A percentile compares a stretch with the other conserved stretches of the same genome.
These are phyloP conservation scores for Suillus paluster DNA, from an alignment of 768 basidiomycete genomes.

Conservation along the genomic window DNA sequence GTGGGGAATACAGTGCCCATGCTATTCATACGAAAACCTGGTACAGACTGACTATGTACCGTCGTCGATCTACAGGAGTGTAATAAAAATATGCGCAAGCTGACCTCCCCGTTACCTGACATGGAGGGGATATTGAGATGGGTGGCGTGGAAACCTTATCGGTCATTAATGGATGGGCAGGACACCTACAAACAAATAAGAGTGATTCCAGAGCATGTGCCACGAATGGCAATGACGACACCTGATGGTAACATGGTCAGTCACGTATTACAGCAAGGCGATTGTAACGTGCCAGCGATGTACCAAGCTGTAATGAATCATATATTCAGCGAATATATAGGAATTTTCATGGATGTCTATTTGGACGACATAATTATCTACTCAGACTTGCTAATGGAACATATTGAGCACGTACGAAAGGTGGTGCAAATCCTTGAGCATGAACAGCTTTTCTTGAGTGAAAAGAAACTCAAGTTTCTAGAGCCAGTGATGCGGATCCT, in stretches of 20 bases:
- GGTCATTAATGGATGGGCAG: slow-evolving; percentile 46
- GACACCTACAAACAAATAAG: slow-evolving; percentile 50
- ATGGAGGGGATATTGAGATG: slow-evolving; percentile 42
- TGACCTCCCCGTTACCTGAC: slow-evolving; percentile 46
- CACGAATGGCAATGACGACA: slow-evolving; percentile 29
- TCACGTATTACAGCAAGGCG: slow-evolving; percentile 34
- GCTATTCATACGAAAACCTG: slow-evolving; percentile 6
- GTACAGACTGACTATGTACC: slow-evolving; percentile 36
- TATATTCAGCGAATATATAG: slow-evolving; percentile 9
- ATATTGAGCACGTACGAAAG: slow-evolving; percentile 31
- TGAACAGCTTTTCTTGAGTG: slow-evolving; percentile 41
- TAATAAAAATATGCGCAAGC: slow-evolving; percentile 47
- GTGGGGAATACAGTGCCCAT: slow-evolving; percentile 25
- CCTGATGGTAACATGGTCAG: slow-evolving; percentile 39
- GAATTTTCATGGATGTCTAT: slow-evolving; percentile 6
- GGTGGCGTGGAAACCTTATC: slow-evolving; percentile 34
- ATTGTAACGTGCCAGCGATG: slow-evolving; percentile 39
- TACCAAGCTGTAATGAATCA: slow-evolving; percentile 50
- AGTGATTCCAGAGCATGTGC: slow-evolving; percentile 32
- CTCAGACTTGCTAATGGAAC: slow-evolving; percentile 27
- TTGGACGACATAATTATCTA: background rate
- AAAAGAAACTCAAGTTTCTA: slow-evolving; percentile 41
- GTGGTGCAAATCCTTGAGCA: slow-evolving; percentile 37
- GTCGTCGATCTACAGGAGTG: slow-evolving; percentile 39
- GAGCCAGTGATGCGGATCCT: slow-evolving; percentile 32